Percentiles rank a stretch among this genome's conserved stretches.
These are phyloP conservation scores for Colletotrichum graminicola DNA, from an alignment of 2,329 filamentous ascomycete species.

Conservation along the genomic window DNA sequence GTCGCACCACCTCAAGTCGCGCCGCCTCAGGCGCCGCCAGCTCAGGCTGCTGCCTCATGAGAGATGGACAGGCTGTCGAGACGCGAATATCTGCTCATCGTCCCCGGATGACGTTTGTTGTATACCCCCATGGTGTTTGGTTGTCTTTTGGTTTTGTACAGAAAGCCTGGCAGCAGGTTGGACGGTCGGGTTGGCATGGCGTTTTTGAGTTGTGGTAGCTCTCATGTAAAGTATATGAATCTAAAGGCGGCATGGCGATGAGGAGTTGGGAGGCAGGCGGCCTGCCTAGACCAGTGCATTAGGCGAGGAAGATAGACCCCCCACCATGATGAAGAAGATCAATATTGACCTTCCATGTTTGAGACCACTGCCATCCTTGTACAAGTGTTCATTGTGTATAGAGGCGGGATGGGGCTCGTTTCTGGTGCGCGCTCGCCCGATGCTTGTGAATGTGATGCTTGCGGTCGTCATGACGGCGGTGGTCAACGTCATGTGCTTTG, in stretches of 20 bases:
- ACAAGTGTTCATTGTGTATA: background rate
- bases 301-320: conserved; percentile 29
- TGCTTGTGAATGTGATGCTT: background rate
- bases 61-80: background rate
- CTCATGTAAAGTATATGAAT: conserved; percentile 40
- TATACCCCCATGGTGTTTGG: conserved; percentile 41
- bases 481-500: background rate
- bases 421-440: background rate
- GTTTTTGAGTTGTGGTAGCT: conserved; percentile 32
- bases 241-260: conserved; percentile 25
- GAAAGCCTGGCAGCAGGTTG: conserved; percentile 30
- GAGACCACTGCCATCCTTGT: background rate
- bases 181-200: conserved; percentile 39
- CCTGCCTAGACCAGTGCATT: conserved; percentile 15
- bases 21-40: conserved; percentile 9
- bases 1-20: conserved; percentile 13
- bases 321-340: conserved; percentile 33
- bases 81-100: conserved; percentile 29
- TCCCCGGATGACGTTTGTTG: conserved; percentile 39
- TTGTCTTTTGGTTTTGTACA: conserved; percentile 37
- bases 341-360: conserved; percentile 18
- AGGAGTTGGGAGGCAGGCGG: conserved; percentile 16
- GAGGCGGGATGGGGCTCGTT: background rate
- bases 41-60: conserved; percentile 31
- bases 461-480: background rate